Percentiles rank a stretch among this genome's conserved stretches.
phyloP scores from a whole-genome alignment of 768 basidiomycete genomes.

The Aureoboletus auriporus region DNA sequence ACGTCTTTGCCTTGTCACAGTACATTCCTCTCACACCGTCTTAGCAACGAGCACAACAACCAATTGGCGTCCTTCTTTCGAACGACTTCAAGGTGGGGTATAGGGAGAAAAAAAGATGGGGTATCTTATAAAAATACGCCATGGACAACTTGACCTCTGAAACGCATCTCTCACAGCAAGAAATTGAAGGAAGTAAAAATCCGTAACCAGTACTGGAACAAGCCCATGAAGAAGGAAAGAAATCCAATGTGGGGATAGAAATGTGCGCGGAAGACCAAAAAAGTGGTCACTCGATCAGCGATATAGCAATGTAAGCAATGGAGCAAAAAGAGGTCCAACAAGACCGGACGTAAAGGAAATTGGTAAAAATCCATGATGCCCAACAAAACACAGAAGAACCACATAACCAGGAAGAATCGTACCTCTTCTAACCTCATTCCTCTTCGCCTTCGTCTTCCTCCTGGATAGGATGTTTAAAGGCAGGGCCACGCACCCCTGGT shows the following conservation, averaged over 20 bases:
- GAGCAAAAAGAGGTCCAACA: conserved; percentile 1
- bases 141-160: conserved; percentile 7
- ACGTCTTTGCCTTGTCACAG: conserved; percentile 8
- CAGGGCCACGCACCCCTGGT: conserved; percentile 63
- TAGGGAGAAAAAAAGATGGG: conserved; percentile 12
- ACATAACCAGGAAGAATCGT: conserved; percentile 3
- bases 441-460: conserved; percentile 88
- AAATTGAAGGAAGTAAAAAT: conserved; percentile 8
- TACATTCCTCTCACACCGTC: no score
- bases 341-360: conserved; percentile 3
- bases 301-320: conserved; percentile 15
- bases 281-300: conserved; percentile 6
- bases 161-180: conserved; percentile 2
- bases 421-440: conserved; percentile 33
- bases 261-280: conserved; percentile 2
- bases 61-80: no score
- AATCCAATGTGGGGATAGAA: conserved; percentile 5
- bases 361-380: conserved; percentile 8
- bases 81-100: no score
- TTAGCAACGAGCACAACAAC: no score
- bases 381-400: conserved; percentile 9
- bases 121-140: conserved; percentile 24
- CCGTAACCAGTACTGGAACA: conserved; percentile 21
- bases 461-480: conserved; percentile 69
- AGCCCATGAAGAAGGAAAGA: conserved; percentile 2